A percentile compares a stretch with the other conserved stretches of the same genome.
phyloP scores from a whole-genome alignment of 1,139 yeast species.

The Hyphopichia wangnamkhiaoensis region DNA sequence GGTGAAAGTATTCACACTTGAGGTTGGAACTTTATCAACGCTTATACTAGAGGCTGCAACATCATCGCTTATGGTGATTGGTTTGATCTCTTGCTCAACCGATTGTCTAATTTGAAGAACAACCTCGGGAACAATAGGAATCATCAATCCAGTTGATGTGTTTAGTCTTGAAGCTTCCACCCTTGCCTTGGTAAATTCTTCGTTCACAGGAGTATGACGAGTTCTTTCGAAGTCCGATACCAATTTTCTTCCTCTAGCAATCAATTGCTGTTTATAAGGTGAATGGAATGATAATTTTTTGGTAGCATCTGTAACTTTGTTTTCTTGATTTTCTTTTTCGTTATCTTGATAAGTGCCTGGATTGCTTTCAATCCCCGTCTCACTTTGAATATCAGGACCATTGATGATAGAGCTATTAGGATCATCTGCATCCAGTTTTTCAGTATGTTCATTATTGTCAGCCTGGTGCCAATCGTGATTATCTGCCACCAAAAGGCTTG shows the following conservation, averaged over 20 bases:
- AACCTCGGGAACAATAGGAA: constrained; percentile 23
- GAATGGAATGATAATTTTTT: constrained; percentile 19
- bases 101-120: constrained; percentile 25
- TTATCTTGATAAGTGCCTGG: too few relatives aligned
- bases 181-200: neutral
- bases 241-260: constrained; percentile 9
- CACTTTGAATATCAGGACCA: neutral
- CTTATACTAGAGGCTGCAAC: too few relatives aligned
- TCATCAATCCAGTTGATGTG: constrained; percentile 1
- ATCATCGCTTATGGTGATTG: constrained; percentile 8
- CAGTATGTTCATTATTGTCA: constrained; percentile 2
- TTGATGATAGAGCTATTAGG: neutral
- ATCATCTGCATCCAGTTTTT: constrained; percentile 1
- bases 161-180: neutral
- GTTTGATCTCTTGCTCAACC: constrained; percentile 20
- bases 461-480: neutral
- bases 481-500: neutral
- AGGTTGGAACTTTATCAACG: too few relatives aligned
- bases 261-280: constrained; percentile 25
- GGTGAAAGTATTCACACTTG: too few relatives aligned
- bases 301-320: constrained; percentile 7
- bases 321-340: constrained; percentile 9
- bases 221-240: neutral
- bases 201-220: neutral
- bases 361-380: constrained; percentile 4